phyloP scores from a whole-genome alignment of 768 basidiomycete species.

The Polyporus arcularius region DNA sequence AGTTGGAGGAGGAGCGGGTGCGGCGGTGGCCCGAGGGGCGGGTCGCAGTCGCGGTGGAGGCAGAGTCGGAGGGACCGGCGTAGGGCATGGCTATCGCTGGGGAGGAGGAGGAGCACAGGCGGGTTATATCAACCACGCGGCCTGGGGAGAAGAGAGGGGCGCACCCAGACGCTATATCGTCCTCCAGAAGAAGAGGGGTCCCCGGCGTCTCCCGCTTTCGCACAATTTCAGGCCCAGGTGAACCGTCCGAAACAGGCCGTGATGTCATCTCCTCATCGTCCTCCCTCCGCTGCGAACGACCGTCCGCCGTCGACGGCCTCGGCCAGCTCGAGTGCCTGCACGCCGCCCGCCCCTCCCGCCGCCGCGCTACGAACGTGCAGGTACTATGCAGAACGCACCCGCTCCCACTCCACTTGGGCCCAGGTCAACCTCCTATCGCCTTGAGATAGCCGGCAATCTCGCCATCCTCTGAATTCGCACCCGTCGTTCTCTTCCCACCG shows the following conservation, averaged over 20 bases:
- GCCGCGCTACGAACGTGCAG: neutral
- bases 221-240: no score
- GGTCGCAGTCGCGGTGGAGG: constrained; percentile 22
- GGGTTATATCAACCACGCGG: constrained; percentile 1
- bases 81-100: constrained; percentile 26
- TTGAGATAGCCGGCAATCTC: constrained; percentile 15
- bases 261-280: no score
- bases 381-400: neutral
- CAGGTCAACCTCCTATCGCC: constrained; percentile 22
- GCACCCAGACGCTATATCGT: no score
- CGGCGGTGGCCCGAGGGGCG: constrained; percentile 29
- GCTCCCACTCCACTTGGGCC: constrained; percentile 19
- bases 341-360: no score
- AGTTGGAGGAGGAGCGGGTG: constrained; percentile 32
- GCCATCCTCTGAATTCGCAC: constrained; percentile 3
- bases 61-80: constrained; percentile 24
- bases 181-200: neutral
- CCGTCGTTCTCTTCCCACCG: neutral
- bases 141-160: neutral
- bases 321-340: neutral
- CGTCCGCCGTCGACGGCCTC: no score
- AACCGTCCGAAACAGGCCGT: no score
- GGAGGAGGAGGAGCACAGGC: neutral
- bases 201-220: no score
- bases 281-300: neutral